Base-by-base conservation (phyloP, 2,329 filamentous ascomycete species). In the Sporothrix brunneoviolacea region DNA sequence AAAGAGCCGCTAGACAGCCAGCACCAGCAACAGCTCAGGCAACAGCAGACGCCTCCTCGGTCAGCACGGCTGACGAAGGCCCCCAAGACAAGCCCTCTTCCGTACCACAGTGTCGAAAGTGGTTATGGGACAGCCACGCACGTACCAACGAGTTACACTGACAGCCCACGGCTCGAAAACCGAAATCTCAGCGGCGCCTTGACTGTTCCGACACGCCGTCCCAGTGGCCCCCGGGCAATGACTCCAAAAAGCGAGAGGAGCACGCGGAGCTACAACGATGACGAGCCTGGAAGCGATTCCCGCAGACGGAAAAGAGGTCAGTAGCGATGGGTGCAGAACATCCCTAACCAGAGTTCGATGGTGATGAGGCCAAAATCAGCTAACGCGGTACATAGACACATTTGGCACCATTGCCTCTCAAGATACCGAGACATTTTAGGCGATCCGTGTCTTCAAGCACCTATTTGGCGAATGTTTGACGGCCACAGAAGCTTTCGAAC, bases 141-240 rank as follows among this genome's bases (percentile, higher is more conserved):
- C 9, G 70, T 58, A 66, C 70, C 45, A 65, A 70, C 45, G 30
- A 75, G 73, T 58, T 74, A 75, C 52, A 70, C 72, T 4, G 65
- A 71, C 44, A 80, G 77, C 60, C 77, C 77, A 8, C 73, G 72
- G 59, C 65, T 70, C 16, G 78, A 80, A 65, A 81, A 81, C 62
- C 70, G 73, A 46, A 82, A 80, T 57, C 63, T 82, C 36, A 80
- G 70, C 59, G 71, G 70, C 15, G 76, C 74, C 7, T 68, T 77
- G 6, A 68, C 74, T 4, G 74, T 74, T 9, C 75, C 75, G n/a
- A 63, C 70, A 8, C 69, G 79, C 43, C 65, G 77, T 51, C 79
- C 79, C 21, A 81, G 76, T 48, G 79, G 79, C 19, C 79, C 79
- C 13, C 66, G 79, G 55, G 77, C 78, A 16, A 82, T 82, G 79